Percentiles rank a stretch among this genome's conserved stretches.
These are phyloP conservation scores for Phanerodontia chrysosporium DNA, from an alignment of 768 basidiomycete species.

Conservation along the genomic window DNA sequence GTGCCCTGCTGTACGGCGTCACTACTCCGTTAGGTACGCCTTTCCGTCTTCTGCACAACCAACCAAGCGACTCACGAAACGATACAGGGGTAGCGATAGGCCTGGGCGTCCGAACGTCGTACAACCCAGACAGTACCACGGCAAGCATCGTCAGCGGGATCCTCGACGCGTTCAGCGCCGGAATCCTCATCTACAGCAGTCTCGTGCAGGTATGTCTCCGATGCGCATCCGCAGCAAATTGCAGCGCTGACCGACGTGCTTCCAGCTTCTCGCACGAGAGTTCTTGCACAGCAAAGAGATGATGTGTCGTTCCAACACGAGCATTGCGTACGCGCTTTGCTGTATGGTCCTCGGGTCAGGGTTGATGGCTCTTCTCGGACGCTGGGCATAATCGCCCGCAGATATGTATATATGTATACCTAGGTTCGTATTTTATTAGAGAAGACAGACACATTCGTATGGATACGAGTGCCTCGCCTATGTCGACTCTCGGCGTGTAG, in stretches of 20 bases:
- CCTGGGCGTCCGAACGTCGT: slow-evolving; percentile 67
- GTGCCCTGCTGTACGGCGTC: slow-evolving; percentile 63
- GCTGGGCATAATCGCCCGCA: slow-evolving; percentile 55
- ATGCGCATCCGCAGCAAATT: background rate
- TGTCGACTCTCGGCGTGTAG: no score
- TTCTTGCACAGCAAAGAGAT: slow-evolving; percentile 89
- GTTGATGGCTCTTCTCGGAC: slow-evolving; percentile 85
- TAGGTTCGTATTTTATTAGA: no score
- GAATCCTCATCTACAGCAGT: slow-evolving; percentile 86
- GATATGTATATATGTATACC: no score
- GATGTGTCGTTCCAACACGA: slow-evolving; percentile 58
- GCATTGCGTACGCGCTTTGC: slow-evolving; percentile 65
- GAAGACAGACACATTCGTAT: no score
- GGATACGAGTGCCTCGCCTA: no score
- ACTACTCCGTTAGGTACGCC: slow-evolving; percentile 68
- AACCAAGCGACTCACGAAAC: background rate
- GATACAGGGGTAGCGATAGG: slow-evolving; percentile 67
- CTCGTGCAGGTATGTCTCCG: slow-evolving; percentile 63
- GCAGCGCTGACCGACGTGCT: background rate
- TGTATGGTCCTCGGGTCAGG: slow-evolving; percentile 79
- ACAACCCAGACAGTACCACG: slow-evolving; percentile 75
- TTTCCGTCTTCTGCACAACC: background rate
- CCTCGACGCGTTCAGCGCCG: slow-evolving; percentile 80
- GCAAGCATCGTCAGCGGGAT: slow-evolving; percentile 82
- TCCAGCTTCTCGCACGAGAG: slow-evolving; percentile 84